Conservation (phyloP, 345 rosid species). For the Ailanthus altissimus region DNA sequence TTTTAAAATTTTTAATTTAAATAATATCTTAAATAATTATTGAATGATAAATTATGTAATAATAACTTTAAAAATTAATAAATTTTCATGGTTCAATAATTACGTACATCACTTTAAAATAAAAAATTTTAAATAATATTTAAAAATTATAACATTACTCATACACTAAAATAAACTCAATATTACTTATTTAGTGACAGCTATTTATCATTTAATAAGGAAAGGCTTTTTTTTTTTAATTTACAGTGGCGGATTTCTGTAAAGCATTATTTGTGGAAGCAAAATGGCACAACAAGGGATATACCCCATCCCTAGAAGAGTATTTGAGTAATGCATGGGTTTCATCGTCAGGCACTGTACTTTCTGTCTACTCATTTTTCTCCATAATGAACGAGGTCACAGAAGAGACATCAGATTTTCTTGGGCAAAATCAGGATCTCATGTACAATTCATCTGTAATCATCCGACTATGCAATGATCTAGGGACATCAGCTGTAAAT, state of each 20-base stretch:
- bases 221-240: too few relatives aligned
- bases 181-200: too few relatives aligned
- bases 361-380: slow-evolving; percentile 35
- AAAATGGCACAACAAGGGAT: slow-evolving; percentile 40
- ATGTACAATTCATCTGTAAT: slow-evolving; percentile 36
- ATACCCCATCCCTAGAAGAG: slow-evolving; percentile 42
- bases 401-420: slow-evolving; percentile 2
- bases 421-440: slow-evolving; percentile 29
- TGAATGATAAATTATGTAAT: too few relatives aligned
- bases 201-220: background rate
- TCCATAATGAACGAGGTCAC: slow-evolving; percentile 17
- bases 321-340: slow-evolving; percentile 47
- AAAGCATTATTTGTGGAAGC: slow-evolving; percentile 50
- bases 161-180: too few relatives aligned
- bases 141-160: too few relatives aligned
- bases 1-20: too few relatives aligned
- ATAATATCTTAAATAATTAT: too few relatives aligned
- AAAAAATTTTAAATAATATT: too few relatives aligned
- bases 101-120: too few relatives aligned
- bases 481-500: slow-evolving; percentile 45
- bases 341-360: slow-evolving; percentile 43
- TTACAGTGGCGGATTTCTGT: slow-evolving; percentile 55
- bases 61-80: too few relatives aligned
- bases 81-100: too few relatives aligned
- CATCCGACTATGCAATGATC: slow-evolving; percentile 53